Evolutionary conservation across 495 filamentous ascomycete species (phyloP).

Genomic region (Aspergillus campestris): DNA sequence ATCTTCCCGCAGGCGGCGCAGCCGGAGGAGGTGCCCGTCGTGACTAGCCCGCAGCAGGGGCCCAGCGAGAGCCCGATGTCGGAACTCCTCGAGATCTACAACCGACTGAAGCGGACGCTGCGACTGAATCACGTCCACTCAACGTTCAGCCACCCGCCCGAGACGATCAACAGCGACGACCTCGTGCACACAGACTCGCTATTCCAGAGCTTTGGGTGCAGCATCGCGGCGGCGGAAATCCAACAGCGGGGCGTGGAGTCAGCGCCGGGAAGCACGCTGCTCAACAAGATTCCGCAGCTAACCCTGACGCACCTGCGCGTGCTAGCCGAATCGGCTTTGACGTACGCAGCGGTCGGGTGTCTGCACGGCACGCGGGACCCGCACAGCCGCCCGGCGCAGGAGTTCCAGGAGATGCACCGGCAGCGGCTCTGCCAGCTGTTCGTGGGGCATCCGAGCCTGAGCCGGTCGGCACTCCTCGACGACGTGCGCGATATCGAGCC

Average conservation of each 20-base stretch:
- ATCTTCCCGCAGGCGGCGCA: conserved; percentile 36
- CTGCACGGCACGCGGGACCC: conserved; percentile 44
- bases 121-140: conserved; percentile 57
- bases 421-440: conserved; percentile 75
- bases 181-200: conserved; percentile 60
- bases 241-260: conserved; percentile 80
- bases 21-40: conserved; percentile 22
- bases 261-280: conserved; percentile 61
- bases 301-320: conserved; percentile 83
- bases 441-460: conserved; percentile 43
- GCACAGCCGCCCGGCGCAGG: conserved; percentile 50
- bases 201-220: conserved; percentile 67
- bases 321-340: conserved; percentile 76
- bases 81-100: conserved; percentile 76
- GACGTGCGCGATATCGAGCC: conserved; percentile 49
- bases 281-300: conserved; percentile 80
- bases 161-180: conserved; percentile 34
- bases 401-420: conserved; percentile 62
- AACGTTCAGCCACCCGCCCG: conserved; percentile 34
- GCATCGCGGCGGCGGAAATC: conserved; percentile 89
- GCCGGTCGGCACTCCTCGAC: conserved; percentile 27
- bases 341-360: conserved; percentile 72
- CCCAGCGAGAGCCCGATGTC: conserved; percentile 40
- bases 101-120: conserved; percentile 70
- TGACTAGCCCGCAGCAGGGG: conserved; percentile 26